phyloP scores from a whole-genome alignment of 148 eudicot species.

The Pharnaceum exiguum region DNA sequence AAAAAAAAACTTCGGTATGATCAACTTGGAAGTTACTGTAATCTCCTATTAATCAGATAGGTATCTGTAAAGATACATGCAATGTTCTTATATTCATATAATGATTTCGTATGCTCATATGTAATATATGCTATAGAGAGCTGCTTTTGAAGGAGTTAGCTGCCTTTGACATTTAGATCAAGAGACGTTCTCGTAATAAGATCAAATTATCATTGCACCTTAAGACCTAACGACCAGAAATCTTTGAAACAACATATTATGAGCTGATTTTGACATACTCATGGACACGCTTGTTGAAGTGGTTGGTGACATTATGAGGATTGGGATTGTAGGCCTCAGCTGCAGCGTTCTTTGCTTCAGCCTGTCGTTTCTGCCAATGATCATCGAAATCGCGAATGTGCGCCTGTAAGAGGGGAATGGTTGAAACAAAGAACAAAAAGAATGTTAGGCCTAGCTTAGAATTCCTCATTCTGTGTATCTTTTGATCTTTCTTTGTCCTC shows the following conservation, averaged over 20 bases:
- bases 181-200: too few species aligned
- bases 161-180: too few species aligned
- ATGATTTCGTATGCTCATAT: too few species aligned
- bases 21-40: too few species aligned
- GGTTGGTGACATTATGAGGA: constrained; percentile 26
- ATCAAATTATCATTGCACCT: too few species aligned
- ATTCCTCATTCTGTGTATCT: constrained; percentile 14
- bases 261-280: constrained; percentile 14
- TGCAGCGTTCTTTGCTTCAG: constrained; percentile 26
- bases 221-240: not conserved
- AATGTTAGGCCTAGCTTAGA: constrained; percentile 13
- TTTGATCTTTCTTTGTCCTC: not conserved
- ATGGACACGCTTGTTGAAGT: constrained; percentile 25
- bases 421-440: constrained; percentile 21
- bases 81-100: too few species aligned
- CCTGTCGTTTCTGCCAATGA: constrained; percentile 39
- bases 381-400: constrained; percentile 32
- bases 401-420: constrained; percentile 17
- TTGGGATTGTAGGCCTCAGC: constrained; percentile 29
- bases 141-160: too few species aligned
- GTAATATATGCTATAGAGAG: too few species aligned
- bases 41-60: too few species aligned
- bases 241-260: not conserved
- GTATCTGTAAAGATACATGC: too few species aligned
- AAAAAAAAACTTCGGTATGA: not conserved